A percentile compares a stretch with the other conserved stretches of the same genome.
These are phyloP conservation scores for Xylaria sp. DNA, from an alignment of 2,329 filamentous ascomycete genomes.

Conservation along the genomic window DNA sequence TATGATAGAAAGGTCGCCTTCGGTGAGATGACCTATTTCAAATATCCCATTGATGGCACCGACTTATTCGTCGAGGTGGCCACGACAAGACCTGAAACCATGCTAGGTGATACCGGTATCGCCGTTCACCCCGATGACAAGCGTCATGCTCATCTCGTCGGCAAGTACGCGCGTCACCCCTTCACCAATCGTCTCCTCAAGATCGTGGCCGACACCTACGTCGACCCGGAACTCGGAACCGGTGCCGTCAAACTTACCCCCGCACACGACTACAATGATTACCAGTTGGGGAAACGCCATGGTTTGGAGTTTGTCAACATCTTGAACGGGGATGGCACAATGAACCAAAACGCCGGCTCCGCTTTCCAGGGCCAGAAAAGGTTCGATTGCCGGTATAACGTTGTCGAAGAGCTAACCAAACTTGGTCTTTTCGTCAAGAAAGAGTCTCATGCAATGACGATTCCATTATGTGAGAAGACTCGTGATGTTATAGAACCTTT, in stretches of 20 bases:
- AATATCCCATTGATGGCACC: slow-evolving; percentile 85
- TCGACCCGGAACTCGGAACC: slow-evolving; percentile 92
- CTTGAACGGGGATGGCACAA: slow-evolving; percentile 52
- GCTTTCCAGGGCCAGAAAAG: slow-evolving; percentile 40
- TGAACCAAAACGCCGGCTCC: slow-evolving; percentile 41
- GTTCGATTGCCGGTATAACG: slow-evolving; percentile 38
- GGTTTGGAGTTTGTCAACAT: slow-evolving; percentile 72
- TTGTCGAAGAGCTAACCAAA: slow-evolving; percentile 38
- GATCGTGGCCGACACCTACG: slow-evolving; percentile 88
- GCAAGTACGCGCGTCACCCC: slow-evolving; percentile 85
- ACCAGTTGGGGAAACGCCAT: slow-evolving; percentile 71
- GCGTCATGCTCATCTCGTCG: slow-evolving; percentile 86
- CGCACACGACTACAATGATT: slow-evolving; percentile 96
- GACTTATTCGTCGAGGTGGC: slow-evolving; percentile 89
- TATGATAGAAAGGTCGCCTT: slow-evolving; percentile 90
- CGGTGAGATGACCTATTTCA: slow-evolving; percentile 88
- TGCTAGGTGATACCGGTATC: slow-evolving; percentile 93
- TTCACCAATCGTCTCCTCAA: slow-evolving; percentile 82
- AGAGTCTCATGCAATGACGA: slow-evolving; percentile 39
- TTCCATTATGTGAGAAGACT: slow-evolving; percentile 69
- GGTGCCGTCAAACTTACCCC: slow-evolving; percentile 96
- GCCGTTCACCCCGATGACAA: slow-evolving; percentile 89
- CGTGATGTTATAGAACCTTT: slow-evolving; percentile 95
- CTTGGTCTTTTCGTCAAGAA: slow-evolving; percentile 39
- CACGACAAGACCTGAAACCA: slow-evolving; percentile 92